phyloP scores from a whole-genome alignment of 148 eudicot genomes.

The Camellia lanceoleosa region DNA sequence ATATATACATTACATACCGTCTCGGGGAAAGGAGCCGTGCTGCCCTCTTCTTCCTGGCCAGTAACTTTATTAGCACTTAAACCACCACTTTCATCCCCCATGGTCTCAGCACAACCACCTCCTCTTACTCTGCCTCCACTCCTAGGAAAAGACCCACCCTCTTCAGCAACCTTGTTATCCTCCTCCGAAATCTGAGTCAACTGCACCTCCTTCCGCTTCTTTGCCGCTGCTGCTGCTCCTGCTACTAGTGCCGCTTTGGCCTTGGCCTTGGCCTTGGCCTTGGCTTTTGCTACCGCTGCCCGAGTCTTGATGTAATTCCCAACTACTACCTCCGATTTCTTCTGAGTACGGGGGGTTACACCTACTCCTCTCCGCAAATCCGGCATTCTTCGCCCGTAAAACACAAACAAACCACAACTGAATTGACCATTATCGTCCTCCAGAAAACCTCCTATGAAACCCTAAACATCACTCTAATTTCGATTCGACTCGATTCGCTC shows the following conservation, averaged over 20 bases:
- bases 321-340: slow-evolving; percentile 22
- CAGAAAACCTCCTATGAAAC: background rate
- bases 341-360: slow-evolving; percentile 34
- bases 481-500: background rate
- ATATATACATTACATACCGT: slow-evolving; percentile 27
- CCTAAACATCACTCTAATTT: background rate
- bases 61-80: slow-evolving; percentile 68
- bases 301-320: slow-evolving; percentile 45
- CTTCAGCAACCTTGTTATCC: slow-evolving; percentile 11
- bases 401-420: slow-evolving; percentile 12
- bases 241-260: background rate
- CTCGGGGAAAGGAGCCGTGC: slow-evolving; percentile 60
- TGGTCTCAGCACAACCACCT: slow-evolving; percentile 16
- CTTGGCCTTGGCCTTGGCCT: background rate
- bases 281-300: slow-evolving; percentile 41
- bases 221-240: background rate
- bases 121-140: slow-evolving; percentile 16
- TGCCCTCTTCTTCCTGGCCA: slow-evolving; percentile 51
- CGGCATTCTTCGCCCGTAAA: slow-evolving; percentile 49
- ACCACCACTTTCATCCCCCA: slow-evolving; percentile 73
- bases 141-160: background rate
- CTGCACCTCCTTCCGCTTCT: slow-evolving; percentile 13
- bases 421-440: slow-evolving; percentile 10
- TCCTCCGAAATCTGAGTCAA: slow-evolving; percentile 28
- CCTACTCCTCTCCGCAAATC: slow-evolving; percentile 44